Evolutionary conservation across 768 basidiomycete genomes (phyloP), one percentile per base, ranked within the genome.

Genomic region (Calocybe cyanea): DNA sequence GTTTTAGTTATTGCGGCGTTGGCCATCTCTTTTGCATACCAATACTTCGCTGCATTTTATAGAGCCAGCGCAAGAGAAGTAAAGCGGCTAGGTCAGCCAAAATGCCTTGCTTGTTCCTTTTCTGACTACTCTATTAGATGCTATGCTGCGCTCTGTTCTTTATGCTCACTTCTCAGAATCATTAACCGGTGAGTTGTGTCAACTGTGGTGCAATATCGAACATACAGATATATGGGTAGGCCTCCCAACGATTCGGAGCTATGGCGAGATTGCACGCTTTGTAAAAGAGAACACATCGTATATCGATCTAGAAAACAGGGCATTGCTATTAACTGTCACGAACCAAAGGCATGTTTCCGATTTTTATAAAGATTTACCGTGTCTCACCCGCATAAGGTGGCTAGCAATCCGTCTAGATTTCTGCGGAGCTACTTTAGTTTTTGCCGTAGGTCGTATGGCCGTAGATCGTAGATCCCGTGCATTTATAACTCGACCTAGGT

Each of bases 141-240:
- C 83, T 7, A 78, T 85, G 67, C 70, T 90, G 4, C 83, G 87
- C 30, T 86, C 84, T 2, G 65, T 83, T 8, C 71, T 91, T 7
- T 90, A 90, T 59, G 76, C 85, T 0, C 85, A 87, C 56, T 85
- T 90, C 57, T 78, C 84, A 0, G 88, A 90, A 61, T 85, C 82
- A 1, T 67, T 91, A 3, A 81, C 81, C n/a, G 56, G 87, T 68
- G 45, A 11, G 54, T 28, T 15, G 24, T 4, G 30, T n/a, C 23
- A 28, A 18, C 17, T 5, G 34, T 23, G 7, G 4, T 34, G 7
- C 13, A 8, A 13, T 10, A 6, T 19, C 4, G 11, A 23, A 7
- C n/a, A 18, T 18, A 3, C 18, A 32, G 24, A 34, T 10, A 18
- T 11, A 5, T n/a, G 4, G 4, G 9, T 15, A 52, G 45, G 42